Evolutionary conservation across 805 yeast species (phyloP).

Genomic region (Suhomyces pyralidae): DNA sequence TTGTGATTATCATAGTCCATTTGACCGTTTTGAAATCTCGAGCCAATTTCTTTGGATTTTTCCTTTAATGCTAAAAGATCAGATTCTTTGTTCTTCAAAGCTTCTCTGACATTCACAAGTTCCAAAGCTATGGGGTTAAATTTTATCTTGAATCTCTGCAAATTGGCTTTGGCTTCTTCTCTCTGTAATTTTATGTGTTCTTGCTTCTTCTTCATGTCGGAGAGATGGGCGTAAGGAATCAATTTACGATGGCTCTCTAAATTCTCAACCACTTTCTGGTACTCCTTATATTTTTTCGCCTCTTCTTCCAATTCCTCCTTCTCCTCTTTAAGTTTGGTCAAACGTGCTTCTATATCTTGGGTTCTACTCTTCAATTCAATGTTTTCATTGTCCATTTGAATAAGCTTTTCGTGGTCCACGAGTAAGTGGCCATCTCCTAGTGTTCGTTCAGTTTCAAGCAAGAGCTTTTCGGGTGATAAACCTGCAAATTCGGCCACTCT

Average conservation of each 20-base stretch:
- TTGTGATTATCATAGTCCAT: slow-evolving; percentile 3
- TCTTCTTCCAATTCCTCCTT: slow-evolving; percentile 41
- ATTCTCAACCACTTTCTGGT: slow-evolving; percentile 42
- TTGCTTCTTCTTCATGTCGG: slow-evolving; percentile 34
- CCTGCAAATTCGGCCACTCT: slow-evolving; percentile 90
- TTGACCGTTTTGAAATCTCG: slow-evolving; percentile 4
- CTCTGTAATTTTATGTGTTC: slow-evolving; percentile 32
- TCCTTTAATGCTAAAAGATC: background rate
- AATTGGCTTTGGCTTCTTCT: slow-evolving; percentile 31
- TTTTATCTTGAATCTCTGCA: slow-evolving; percentile 23
- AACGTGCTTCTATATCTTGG: slow-evolving; percentile 22
- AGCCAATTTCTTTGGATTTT: slow-evolving; percentile 6
- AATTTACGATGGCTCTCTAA: slow-evolving; percentile 35
- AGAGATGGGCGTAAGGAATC: slow-evolving; percentile 39
- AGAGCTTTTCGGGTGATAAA: slow-evolving; percentile 67
- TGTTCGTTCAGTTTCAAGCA: slow-evolving; percentile 78
- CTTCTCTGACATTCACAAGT: background rate
- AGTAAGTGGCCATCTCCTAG: slow-evolving; percentile 61
- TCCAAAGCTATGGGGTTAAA: slow-evolving; percentile 21
- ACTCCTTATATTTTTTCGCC: slow-evolving; percentile 46
- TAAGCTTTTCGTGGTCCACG: slow-evolving; percentile 55
- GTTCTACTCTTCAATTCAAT: slow-evolving; percentile 27
- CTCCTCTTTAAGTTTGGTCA: slow-evolving; percentile 33
- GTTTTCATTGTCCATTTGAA: slow-evolving; percentile 44
- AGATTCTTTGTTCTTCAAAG: background rate